Evolutionary conservation across 192 early-diverging fungal genomes (phyloP).

Genomic region (Rhizophagus sp.): DNA sequence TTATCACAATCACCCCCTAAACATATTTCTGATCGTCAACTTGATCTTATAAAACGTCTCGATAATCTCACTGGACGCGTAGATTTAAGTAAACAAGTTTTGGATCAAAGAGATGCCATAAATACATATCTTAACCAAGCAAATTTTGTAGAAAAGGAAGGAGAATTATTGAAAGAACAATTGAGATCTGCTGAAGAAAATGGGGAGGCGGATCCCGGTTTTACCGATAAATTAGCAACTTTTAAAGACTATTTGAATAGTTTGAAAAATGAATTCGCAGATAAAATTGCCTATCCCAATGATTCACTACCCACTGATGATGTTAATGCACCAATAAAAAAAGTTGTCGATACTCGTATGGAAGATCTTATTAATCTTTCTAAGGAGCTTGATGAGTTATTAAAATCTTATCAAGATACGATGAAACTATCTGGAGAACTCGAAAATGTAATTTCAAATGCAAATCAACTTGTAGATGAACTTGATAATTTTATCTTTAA

Average conservation of each 20-base stretch:
- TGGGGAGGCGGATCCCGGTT: neutral
- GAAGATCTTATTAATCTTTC: slow-evolving; percentile 6
- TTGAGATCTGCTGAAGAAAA: slow-evolving; percentile 13
- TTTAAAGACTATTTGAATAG: slow-evolving; percentile 11
- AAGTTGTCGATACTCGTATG: slow-evolving; percentile 2
- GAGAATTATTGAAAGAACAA: neutral
- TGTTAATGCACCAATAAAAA: slow-evolving; percentile 16
- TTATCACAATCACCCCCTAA: slow-evolving; percentile 12
- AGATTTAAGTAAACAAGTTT: slow-evolving; percentile 16
- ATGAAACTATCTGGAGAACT: slow-evolving; percentile 7
- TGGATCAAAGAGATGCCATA: slow-evolving; percentile 19
- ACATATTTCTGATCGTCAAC: slow-evolving; percentile 18
- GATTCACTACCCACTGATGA: neutral
- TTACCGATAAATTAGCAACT: slow-evolving; percentile 7
- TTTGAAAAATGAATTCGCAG: neutral
- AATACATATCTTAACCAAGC: slow-evolving; percentile 8
- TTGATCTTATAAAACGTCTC: neutral
- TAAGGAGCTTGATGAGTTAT: neutral
- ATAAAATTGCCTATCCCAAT: slow-evolving; percentile 11
- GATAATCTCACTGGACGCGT: neutral
- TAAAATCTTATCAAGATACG: slow-evolving; percentile 22
- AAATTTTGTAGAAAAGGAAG: slow-evolving; percentile 8
- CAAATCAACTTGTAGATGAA: slow-evolving; percentile 14
- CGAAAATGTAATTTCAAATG: neutral
- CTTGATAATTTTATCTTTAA: slow-evolving; percentile 18